Conservation (phyloP, 139 green algal species). For the Limnomonas spitsbergensis region DNA sequence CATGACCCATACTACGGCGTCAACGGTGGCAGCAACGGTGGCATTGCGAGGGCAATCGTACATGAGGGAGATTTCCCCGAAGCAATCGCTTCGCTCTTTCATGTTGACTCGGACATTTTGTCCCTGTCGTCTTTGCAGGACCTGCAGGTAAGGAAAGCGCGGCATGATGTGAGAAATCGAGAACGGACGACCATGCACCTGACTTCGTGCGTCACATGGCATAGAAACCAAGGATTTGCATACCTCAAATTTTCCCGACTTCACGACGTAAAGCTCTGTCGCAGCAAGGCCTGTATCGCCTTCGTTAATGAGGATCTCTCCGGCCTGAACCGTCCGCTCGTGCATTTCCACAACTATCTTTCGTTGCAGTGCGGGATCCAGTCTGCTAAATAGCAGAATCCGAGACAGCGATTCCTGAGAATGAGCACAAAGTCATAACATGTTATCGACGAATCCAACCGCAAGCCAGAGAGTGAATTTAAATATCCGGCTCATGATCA, state of each 20-base stretch:
- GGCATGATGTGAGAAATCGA: conserved; percentile 62
- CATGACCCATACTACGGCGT: conserved; percentile 87
- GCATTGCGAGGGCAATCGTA: conserved; percentile 79
- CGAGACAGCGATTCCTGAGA: conserved; percentile 54
- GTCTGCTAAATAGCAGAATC: conserved; percentile 79
- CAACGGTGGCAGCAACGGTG: conserved; percentile 81
- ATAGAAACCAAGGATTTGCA: too few species aligned
- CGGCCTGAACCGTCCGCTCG: conserved; percentile 53
- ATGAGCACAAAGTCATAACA: neutral
- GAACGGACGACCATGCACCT: too few species aligned
- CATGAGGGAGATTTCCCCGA: conserved; percentile 90
- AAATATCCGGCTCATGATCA: neutral
- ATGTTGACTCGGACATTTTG: conserved; percentile 88
- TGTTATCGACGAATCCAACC: neutral
- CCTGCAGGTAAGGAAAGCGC: conserved; percentile 49
- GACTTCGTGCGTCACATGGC: too few species aligned
- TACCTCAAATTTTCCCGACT: conserved; percentile 89
- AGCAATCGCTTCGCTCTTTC: conserved; percentile 82
- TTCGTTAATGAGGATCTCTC: conserved; percentile 91
- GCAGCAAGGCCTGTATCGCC: conserved; percentile 78
- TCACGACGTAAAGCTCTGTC: conserved; percentile 91
- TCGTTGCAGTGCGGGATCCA: conserved; percentile 65
- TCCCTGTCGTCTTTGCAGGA: conserved; percentile 77
- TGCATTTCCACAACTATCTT: conserved; percentile 72
- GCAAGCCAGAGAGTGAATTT: neutral